Evolutionary conservation across 495 filamentous ascomycete genomes (phyloP).

Genomic region (Lepidopterella palustris): DNA sequence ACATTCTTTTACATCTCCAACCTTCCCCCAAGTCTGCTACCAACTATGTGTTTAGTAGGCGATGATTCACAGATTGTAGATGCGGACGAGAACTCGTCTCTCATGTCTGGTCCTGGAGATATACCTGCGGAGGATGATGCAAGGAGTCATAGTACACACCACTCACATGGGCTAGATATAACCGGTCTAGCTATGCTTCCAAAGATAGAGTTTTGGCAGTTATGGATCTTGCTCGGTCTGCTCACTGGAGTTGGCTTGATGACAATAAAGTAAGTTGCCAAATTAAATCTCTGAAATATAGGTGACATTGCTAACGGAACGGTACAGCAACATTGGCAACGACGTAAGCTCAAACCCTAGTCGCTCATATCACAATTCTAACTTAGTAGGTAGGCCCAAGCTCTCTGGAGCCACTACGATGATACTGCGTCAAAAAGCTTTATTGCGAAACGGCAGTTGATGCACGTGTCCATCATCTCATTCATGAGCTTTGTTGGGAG

Average conservation of each 20-base stretch:
- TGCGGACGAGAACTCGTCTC: slow-evolving; percentile 73
- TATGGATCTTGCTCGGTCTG: slow-evolving; percentile 78
- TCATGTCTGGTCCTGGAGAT: slow-evolving; percentile 58
- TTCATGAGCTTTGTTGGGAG: slow-evolving; percentile 77
- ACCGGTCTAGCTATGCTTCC: slow-evolving; percentile 74
- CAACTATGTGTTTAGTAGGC: slow-evolving; percentile 20
- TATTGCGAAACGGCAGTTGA: slow-evolving; percentile 74
- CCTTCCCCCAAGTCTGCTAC: slow-evolving; percentile 18
- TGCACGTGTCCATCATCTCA: slow-evolving; percentile 91
- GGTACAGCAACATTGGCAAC: slow-evolving; percentile 83
- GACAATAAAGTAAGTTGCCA: slow-evolving; percentile 85
- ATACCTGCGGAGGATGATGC: slow-evolving; percentile 41
- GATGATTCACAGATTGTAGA: slow-evolving; percentile 31
- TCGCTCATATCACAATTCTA: neutral
- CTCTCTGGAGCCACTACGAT: slow-evolving; percentile 79
- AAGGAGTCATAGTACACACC: slow-evolving; percentile 46
- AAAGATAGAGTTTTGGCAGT: slow-evolving; percentile 78
- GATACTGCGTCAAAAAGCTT: slow-evolving; percentile 63
- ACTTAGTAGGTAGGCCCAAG: slow-evolving; percentile 35
- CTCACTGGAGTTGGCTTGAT: slow-evolving; percentile 90
- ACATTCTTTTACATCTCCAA: slow-evolving; percentile 6
- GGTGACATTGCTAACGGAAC: slow-evolving; percentile 1
- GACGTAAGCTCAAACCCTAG: slow-evolving; percentile 44
- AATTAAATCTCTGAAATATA: neutral
- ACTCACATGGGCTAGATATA: slow-evolving; percentile 77